phyloP scores from a whole-genome alignment of 371 early-diverging fungal species.

The Paramicrosporidium saccamoebae region DNA sequence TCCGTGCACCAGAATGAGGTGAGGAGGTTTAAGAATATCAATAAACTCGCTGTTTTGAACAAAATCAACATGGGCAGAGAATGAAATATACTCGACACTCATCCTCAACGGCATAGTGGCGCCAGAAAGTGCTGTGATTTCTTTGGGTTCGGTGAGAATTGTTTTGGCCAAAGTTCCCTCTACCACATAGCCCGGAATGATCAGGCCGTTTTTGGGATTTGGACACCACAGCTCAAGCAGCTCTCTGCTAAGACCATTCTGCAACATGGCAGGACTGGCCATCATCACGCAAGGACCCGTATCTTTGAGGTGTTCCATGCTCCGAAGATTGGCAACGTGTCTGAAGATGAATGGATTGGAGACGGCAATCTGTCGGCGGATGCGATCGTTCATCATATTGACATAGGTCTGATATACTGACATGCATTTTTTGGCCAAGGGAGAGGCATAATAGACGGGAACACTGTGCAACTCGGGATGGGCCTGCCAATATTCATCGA shows the following conservation, averaged over 20 bases:
- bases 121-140: conserved; percentile 61
- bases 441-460: conserved; percentile 93
- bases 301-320: conserved; percentile 83
- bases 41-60: conserved; percentile 95
- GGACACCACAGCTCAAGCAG: conserved; percentile 94
- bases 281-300: conserved; percentile 97
- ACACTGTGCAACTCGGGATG: conserved; percentile 76
- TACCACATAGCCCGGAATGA: conserved; percentile 97
- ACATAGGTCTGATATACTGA: conserved; percentile 96
- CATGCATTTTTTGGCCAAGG: conserved; percentile 93
- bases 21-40: conserved; percentile 72
- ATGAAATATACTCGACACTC: conserved; percentile 91
- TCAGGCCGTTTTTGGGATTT: conserved; percentile 74
- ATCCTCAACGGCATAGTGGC: conserved; percentile 54
- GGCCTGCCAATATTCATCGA: conserved; percentile 96
- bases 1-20: conserved; percentile 96
- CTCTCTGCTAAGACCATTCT: conserved; percentile 91
- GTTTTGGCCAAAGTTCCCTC: conserved; percentile 88
- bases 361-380: conserved; percentile 60
- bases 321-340: conserved; percentile 73
- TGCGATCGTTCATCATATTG: conserved; percentile 96
- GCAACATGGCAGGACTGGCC: conserved; percentile 99
- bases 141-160: conserved; percentile 72
- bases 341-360: conserved; percentile 95
- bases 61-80: conserved; percentile 98